A percentile compares a stretch with the other conserved stretches of the same genome.
Conservation (phyloP, 1,284 basidiomycete genomes). For the Hymenochaete sp. region DNA sequence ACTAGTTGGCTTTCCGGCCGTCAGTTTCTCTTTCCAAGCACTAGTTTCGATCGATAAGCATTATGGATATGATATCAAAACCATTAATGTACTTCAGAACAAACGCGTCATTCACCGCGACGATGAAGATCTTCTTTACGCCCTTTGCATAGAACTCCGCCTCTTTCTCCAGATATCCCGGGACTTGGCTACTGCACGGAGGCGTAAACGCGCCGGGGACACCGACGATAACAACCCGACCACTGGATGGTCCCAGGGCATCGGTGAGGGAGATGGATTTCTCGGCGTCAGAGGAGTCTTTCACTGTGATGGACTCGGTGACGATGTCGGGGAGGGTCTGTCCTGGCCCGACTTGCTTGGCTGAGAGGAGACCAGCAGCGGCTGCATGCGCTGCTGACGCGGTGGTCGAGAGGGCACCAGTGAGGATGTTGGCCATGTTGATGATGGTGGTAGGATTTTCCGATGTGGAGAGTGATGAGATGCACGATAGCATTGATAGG, state of each 20-base stretch:
- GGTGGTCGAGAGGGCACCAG: slow-evolving; percentile 36
- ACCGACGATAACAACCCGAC: slow-evolving; percentile 27
- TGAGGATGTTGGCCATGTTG: slow-evolving; percentile 29
- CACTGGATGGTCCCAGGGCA: slow-evolving; percentile 22
- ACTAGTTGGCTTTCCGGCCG: slow-evolving; percentile 42
- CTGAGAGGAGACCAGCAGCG: slow-evolving; percentile 39
- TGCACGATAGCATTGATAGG: too few relatives aligned
- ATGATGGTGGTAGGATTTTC: too few relatives aligned
- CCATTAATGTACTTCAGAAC: slow-evolving; percentile 41
- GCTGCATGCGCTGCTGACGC: slow-evolving; percentile 47
- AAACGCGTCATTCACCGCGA: slow-evolving; percentile 67
- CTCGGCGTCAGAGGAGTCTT: slow-evolving; percentile 13
- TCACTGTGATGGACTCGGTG: slow-evolving; percentile 1
- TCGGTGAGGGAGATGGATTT: slow-evolving; percentile 38
- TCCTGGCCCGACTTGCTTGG: slow-evolving; percentile 43
- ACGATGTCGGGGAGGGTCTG: slow-evolving; percentile 28
- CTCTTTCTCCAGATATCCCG: slow-evolving; percentile 54
- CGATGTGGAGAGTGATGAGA: too few relatives aligned
- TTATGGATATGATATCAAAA: slow-evolving; percentile 4
- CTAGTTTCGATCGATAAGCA: slow-evolving; percentile 25
- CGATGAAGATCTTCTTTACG: slow-evolving; percentile 58
- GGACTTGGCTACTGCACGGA: slow-evolving; percentile 46
- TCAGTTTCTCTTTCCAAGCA: slow-evolving; percentile 66
- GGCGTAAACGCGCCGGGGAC: slow-evolving; percentile 58
- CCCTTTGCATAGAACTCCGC: slow-evolving; percentile 61